A percentile compares a stretch with the other conserved stretches of the same genome.
These are phyloP conservation scores for Ramalina intermedia DNA, from an alignment of 495 filamentous ascomycete species.

Conservation along the genomic window DNA sequence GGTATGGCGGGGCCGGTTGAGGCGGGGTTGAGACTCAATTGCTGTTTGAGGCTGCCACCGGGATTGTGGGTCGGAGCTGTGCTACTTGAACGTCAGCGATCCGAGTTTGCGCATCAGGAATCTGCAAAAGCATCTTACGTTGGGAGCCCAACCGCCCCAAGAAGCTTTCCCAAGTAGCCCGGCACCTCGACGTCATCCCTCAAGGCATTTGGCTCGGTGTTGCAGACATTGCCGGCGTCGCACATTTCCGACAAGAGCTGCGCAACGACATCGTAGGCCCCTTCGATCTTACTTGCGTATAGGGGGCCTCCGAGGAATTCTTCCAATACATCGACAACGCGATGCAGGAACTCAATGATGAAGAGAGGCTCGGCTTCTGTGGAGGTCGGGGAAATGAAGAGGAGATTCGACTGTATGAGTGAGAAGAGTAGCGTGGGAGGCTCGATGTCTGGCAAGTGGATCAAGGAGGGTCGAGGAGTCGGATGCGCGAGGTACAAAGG, in stretches of 20 bases:
- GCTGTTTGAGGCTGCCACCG: slow-evolving; percentile 31
- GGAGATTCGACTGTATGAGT: slow-evolving; percentile 67
- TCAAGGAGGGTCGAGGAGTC: slow-evolving; percentile 66
- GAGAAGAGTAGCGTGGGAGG: slow-evolving; percentile 88
- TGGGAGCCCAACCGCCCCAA: slow-evolving; percentile 77
- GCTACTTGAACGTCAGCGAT: slow-evolving; percentile 17
- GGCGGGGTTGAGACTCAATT: slow-evolving; percentile 24
- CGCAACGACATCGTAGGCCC: slow-evolving; percentile 83
- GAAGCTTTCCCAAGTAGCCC: slow-evolving; percentile 73
- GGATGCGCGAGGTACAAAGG: slow-evolving; percentile 80
- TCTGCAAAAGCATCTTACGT: slow-evolving; percentile 30
- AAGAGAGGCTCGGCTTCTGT: slow-evolving; percentile 83
- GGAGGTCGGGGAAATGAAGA: slow-evolving; percentile 73
- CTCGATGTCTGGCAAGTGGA: slow-evolving; percentile 64
- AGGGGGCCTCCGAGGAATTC: slow-evolving; percentile 89
- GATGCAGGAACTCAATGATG: slow-evolving; percentile 89
- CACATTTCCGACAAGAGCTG: slow-evolving; percentile 93
- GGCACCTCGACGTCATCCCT: slow-evolving; percentile 85
- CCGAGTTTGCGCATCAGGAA: neutral
- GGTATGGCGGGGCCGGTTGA: slow-evolving; percentile 47
- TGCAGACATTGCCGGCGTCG: slow-evolving; percentile 78
- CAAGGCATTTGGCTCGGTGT: slow-evolving; percentile 85
- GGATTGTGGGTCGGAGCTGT: slow-evolving; percentile 31
- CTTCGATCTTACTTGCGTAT: slow-evolving; percentile 69
- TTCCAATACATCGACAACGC: slow-evolving; percentile 83